A percentile compares a stretch with the other conserved stretches of the same genome.
Evolutionary conservation across 2,329 filamentous ascomycete species (phyloP).

Genomic region (Phialophora tarda): DNA sequence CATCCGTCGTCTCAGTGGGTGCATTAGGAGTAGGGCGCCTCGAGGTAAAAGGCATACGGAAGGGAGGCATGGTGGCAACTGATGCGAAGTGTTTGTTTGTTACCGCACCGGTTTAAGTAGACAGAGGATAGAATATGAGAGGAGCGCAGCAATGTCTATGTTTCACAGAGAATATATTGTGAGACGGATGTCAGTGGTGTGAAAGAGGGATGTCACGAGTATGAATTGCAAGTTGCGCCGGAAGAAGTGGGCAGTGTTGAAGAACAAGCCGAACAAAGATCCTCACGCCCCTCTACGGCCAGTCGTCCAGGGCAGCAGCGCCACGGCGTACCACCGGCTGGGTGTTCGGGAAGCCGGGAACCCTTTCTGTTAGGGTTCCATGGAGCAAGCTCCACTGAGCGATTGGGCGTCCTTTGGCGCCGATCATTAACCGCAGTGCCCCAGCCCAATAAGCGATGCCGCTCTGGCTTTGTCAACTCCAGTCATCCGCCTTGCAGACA

Average conservation of each 20-base stretch:
- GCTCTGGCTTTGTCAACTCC: slow-evolving; percentile 24
- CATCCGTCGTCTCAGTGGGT: slow-evolving; percentile 55
- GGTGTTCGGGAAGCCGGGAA: slow-evolving; percentile 13
- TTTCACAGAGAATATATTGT: slow-evolving; percentile 21
- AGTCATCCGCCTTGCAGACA: slow-evolving; percentile 16
- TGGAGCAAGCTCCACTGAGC: not conserved
- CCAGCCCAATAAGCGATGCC: slow-evolving; percentile 11
- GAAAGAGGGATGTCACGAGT: slow-evolving; percentile 15
- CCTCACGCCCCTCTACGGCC: not conserved
- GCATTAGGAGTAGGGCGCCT: slow-evolving; percentile 58
- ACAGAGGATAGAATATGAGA: slow-evolving; percentile 13
- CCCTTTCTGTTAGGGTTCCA: slow-evolving; percentile 3
- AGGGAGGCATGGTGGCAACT: slow-evolving; percentile 62
- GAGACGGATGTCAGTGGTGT: slow-evolving; percentile 12
- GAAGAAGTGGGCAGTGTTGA: slow-evolving; percentile 12
- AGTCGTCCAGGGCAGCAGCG: slow-evolving; percentile 4
- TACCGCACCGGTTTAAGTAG: slow-evolving; percentile 8
- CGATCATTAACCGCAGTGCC: slow-evolving; percentile 22
- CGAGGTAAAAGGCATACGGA: slow-evolving; percentile 71
- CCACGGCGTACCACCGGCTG: slow-evolving; percentile 9
- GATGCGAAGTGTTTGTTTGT: not conserved
- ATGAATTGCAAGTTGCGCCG: slow-evolving; percentile 9
- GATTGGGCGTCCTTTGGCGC: slow-evolving; percentile 19
- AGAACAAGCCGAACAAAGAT: slow-evolving; percentile 1
- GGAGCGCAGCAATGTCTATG: slow-evolving; percentile 11